Base-by-base conservation (phyloP, 169 alveolate species). In the Fabrea salina region DNA sequence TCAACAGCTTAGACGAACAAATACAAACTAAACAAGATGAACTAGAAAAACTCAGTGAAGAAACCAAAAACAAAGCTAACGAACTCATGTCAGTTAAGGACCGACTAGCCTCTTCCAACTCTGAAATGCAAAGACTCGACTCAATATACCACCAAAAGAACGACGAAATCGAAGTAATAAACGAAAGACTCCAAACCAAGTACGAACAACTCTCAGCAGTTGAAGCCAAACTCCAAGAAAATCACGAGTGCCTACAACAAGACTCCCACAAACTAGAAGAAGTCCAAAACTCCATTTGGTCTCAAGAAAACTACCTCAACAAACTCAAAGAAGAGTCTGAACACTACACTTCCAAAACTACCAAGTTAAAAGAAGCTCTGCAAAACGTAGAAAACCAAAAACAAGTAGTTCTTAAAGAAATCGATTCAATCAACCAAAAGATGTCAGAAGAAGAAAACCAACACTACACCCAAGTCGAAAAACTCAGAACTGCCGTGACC, bases 321-420 rank as follows among this genome's bases (percentile, higher is more conserved):
- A 37, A 35, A 35, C 32, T 61, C 49, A 13, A 35, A 30, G 51
- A 61, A 4, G 51, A 61, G 39, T n/a, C 51, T 4, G n/a, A 61
- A 37, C 39, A 47, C 11, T n/a, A 35, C 44, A 13, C n/a, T 13
- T 16, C n/a, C 43, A 61, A 37, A 61, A 37, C 39, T 8, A n/a
- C 74, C 0, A 61, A 61, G 39, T 51, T 61, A 27, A 61, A 16
- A 27, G 74, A 61, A 61, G 25, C 50, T 13, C 74, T 61, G 13
- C n/a, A 61, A 61, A 13, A 51, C 11, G 74, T 61, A 1, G 74
- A 61, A 61, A 27, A 27, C 1, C 74, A 61, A 27, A 61, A 61
- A 37, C 53, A 8, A 16, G 22, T 13, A 30, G 74, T 61, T 22
- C 25, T 61, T 13, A 27, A 5, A 2, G 74, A 61, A 61, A 61